Conservation (phyloP, 176 grass and related monocot genomes). For the Oryza longistaminata region DNA sequence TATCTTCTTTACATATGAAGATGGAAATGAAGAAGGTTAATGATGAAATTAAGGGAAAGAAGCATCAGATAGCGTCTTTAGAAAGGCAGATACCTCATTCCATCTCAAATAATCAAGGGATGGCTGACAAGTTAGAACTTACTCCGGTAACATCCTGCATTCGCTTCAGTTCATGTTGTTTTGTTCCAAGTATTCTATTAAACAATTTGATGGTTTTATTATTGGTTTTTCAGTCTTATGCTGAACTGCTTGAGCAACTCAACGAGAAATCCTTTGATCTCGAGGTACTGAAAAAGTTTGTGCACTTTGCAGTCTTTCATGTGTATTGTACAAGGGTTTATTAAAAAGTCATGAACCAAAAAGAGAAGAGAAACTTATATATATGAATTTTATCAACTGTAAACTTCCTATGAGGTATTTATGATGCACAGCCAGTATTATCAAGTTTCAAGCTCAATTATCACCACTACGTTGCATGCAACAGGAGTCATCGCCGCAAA, state of each 20-base stretch:
- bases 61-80: constrained; percentile 81
- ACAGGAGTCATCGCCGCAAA: not conserved
- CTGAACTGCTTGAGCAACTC: constrained; percentile 82
- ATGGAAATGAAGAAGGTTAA: constrained; percentile 90
- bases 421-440: not conserved
- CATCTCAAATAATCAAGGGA: constrained; percentile 65
- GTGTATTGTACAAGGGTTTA: not conserved
- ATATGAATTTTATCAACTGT: not conserved
- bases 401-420: constrained; percentile 10
- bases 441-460: not conserved
- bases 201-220: constrained; percentile 35
- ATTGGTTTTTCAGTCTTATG: constrained; percentile 74
- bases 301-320: constrained; percentile 22
- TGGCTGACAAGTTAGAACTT: constrained; percentile 59
- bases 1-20: constrained; percentile 52
- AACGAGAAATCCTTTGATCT: constrained; percentile 97
- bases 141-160: constrained; percentile 60
- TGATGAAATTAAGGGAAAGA: constrained; percentile 79
- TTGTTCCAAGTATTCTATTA: constrained; percentile 23
- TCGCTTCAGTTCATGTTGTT: constrained; percentile 24
- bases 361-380: not conserved
- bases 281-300: constrained; percentile 64
- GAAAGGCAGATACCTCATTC: constrained; percentile 81
- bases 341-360: not conserved
- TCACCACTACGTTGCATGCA: not conserved